Conservation (phyloP, 176 grass and related monocot species). For the Triticum monococcum region DNA sequence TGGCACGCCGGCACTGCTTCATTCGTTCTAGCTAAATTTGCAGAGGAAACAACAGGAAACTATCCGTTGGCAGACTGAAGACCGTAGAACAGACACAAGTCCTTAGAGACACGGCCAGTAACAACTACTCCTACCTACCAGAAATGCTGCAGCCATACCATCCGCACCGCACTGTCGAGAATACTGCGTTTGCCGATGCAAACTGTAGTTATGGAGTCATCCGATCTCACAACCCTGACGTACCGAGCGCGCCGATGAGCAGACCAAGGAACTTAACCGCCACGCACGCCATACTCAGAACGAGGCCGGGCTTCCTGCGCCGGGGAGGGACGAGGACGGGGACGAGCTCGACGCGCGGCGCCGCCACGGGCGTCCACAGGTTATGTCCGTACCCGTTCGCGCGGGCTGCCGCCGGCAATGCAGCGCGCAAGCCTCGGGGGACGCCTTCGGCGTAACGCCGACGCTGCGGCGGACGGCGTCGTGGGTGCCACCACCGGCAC, state of each 20-base stretch:
- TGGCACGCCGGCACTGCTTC: neutral
- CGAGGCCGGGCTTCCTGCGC: neutral
- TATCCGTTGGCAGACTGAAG: neutral
- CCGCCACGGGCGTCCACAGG: neutral
- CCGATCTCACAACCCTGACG: neutral
- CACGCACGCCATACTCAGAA: neutral
- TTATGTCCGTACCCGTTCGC: neutral
- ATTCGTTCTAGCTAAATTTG: neutral
- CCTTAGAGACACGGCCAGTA: neutral
- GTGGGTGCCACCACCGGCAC: neutral
- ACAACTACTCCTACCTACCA: neutral
- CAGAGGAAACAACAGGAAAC: no score
- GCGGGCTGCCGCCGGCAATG: neutral
- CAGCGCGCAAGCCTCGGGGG: conserved; percentile 9
- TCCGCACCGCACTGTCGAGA: neutral
- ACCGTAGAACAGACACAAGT: neutral
- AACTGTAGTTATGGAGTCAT: neutral
- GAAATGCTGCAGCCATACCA: neutral
- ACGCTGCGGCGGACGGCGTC: neutral
- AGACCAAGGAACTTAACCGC: neutral
- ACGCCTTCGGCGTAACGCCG: conserved; percentile 17
- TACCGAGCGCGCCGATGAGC: neutral
- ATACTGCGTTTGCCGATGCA: neutral
- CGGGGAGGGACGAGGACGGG: neutral
- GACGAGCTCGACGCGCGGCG: neutral